Evolutionary conservation across 495 filamentous ascomycete genomes (phyloP).

Genomic region (Trichoderma gamsii): DNA sequence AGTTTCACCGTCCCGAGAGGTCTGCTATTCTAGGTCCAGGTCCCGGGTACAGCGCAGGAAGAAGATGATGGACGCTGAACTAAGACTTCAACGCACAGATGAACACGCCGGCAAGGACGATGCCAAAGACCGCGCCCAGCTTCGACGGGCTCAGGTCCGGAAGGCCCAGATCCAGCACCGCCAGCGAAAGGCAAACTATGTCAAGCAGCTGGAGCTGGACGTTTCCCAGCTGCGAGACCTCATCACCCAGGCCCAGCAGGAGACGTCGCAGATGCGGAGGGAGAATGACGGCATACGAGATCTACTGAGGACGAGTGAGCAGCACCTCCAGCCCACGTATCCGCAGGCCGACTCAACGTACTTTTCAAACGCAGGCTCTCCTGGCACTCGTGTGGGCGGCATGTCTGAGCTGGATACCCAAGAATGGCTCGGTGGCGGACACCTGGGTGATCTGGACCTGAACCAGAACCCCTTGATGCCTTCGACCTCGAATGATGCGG

Average conservation of each 20-base stretch:
- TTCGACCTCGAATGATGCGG: not conserved
- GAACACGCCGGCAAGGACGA: not conserved
- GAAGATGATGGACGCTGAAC: conserved; percentile 8
- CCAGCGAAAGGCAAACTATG: conserved; percentile 47
- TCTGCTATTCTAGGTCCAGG: not conserved
- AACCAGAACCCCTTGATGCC: conserved; percentile 1
- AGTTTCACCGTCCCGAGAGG: not conserved
- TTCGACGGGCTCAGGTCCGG: conserved; percentile 42
- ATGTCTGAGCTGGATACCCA: not conserved
- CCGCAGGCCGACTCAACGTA: conserved; percentile 5
- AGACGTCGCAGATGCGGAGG: conserved; percentile 25
- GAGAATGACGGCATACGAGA: conserved; percentile 35
- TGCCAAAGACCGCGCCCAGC: conserved; percentile 28
- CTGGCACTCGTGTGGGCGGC: not conserved
- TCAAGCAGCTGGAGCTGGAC: conserved; percentile 45
- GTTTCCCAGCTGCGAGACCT: conserved; percentile 37
- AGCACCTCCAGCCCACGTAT: not conserved
- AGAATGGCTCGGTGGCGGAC: conserved; percentile 3
- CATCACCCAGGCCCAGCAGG: conserved; percentile 33
- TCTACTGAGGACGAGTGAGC: conserved; percentile 4
- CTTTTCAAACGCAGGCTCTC: not conserved
- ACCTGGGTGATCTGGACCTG: conserved; percentile 3
- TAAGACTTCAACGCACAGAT: not conserved
- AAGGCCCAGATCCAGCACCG: conserved; percentile 48
- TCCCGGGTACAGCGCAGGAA: not conserved